phyloP scores from a whole-genome alignment of 1,284 basidiomycete species.

The Veloporphyrellus conicus region DNA sequence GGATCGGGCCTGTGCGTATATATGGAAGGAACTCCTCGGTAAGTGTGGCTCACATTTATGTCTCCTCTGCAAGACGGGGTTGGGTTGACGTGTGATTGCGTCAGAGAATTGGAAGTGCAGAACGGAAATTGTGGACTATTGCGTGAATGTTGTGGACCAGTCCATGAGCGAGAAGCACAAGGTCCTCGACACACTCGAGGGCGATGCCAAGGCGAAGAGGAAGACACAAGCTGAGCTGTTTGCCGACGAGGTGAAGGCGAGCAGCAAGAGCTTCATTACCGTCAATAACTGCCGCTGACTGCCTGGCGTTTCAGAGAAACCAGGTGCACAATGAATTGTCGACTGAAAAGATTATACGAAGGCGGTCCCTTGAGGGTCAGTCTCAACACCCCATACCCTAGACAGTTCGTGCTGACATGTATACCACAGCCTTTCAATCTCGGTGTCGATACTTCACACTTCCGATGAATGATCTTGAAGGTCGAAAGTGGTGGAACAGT shows the following conservation, averaged over 20 bases:
- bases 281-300: conserved; percentile 31
- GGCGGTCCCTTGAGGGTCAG: conserved; percentile 75
- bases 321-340: conserved; percentile 77
- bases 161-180: conserved; percentile 58
- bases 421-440: conserved; percentile 65
- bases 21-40: conserved; percentile 85
- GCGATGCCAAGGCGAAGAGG: conserved; percentile 45
- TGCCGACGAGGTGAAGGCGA: conserved; percentile 73
- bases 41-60: conserved; percentile 14
- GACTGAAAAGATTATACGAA: conserved; percentile 76
- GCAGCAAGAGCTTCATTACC: conserved; percentile 27
- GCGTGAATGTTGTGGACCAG: conserved; percentile 66
- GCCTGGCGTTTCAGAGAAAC: conserved; percentile 51
- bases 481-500: conserved; percentile 68
- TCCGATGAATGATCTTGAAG: conserved; percentile 56
- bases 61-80: conserved; percentile 11
- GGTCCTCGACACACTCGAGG: conserved; percentile 40
- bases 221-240: conserved; percentile 56
- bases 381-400: conserved; percentile 15
- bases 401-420: conserved; percentile 16
- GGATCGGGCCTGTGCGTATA: conserved; percentile 70
- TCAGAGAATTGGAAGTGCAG: conserved; percentile 81
- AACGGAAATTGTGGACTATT: conserved; percentile 76
- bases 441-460: conserved; percentile 82
- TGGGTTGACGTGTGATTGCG: conserved; percentile 15